These are phyloP conservation scores for Asparagopsis taxiformis DNA, from an alignment of 31 red algal species.

Conservation along the genomic window DNA sequence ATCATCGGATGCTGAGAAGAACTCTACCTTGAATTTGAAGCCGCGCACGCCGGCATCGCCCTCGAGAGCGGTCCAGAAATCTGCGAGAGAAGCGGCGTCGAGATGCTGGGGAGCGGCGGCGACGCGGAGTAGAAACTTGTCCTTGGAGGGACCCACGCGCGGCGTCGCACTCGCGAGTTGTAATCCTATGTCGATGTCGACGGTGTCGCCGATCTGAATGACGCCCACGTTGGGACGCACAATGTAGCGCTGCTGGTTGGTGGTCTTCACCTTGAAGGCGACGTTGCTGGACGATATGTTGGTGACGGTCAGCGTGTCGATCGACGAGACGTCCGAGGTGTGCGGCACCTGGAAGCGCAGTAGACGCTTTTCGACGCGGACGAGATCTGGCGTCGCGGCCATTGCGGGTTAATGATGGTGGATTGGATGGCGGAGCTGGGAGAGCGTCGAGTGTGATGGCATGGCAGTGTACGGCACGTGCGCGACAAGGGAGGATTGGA, in stretches of 20 bases:
- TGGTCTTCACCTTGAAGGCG: constrained; percentile 94
- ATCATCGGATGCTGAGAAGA: no score
- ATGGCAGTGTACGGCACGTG: no score
- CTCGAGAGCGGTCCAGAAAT: constrained; percentile 20
- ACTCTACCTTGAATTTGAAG: constrained; percentile 11
- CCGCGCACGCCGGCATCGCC: neutral
- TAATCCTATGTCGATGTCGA: constrained; percentile 22
- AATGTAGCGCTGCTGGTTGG: constrained; percentile 76
- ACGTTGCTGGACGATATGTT: constrained; percentile 26
- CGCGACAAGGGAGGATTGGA: no score
- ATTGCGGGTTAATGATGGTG: no score
- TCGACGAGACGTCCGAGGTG: constrained; percentile 2
- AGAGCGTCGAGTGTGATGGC: no score
- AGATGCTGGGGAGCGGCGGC: constrained; percentile 17
- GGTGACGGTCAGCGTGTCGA: constrained; percentile 26
- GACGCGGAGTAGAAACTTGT: constrained; percentile 46
- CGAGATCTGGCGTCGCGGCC: no score
- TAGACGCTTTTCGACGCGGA: no score
- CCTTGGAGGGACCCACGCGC: constrained; percentile 12
- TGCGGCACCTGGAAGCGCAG: no score
- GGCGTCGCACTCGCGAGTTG: constrained; percentile 3
- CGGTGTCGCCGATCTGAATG: constrained; percentile 29
- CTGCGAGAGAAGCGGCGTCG: neutral
- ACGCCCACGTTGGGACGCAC: constrained; percentile 78
- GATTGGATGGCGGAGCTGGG: no score